phyloP scores from a whole-genome alignment of 257 asterid genomes.

The Eucommia ulmoides region DNA sequence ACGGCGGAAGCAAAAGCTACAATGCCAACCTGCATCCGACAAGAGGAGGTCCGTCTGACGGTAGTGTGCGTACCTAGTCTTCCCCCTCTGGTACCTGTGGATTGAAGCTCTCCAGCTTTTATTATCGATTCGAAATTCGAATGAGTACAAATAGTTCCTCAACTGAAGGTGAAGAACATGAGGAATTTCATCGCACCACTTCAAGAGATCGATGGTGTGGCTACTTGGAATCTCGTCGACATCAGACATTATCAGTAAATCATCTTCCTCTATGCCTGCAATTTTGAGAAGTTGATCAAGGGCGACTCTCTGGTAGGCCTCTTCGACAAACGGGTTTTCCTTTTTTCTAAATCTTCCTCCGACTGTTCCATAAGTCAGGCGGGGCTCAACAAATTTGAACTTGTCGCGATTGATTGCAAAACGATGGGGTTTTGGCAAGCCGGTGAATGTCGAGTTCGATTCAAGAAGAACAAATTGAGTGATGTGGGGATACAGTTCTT shows the following conservation, averaged over 20 bases:
- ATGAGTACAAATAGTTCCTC: slow-evolving; percentile 52
- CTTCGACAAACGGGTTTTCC: slow-evolving; percentile 58
- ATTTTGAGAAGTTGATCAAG: slow-evolving; percentile 41
- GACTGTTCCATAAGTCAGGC: slow-evolving; percentile 40
- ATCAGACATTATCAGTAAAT: slow-evolving; percentile 60
- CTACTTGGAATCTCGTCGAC: slow-evolving; percentile 67
- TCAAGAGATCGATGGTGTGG: slow-evolving; percentile 41
- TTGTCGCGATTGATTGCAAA: slow-evolving; percentile 30
- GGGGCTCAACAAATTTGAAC: slow-evolving; percentile 41
- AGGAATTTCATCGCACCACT: slow-evolving; percentile 63
- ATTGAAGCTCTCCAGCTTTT: slow-evolving; percentile 66
- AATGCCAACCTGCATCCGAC: slow-evolving; percentile 72
- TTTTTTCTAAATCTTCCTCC: slow-evolving; percentile 48
- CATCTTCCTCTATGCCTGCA: slow-evolving; percentile 61
- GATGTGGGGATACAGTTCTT: slow-evolving; percentile 47
- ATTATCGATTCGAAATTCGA: slow-evolving; percentile 33
- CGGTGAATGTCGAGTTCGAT: slow-evolving; percentile 62
- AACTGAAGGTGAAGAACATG: slow-evolving; percentile 49
- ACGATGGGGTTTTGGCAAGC: slow-evolving; percentile 37
- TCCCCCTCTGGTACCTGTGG: slow-evolving; percentile 36
- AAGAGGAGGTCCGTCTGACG: slow-evolving; percentile 43
- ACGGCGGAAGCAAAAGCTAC: slow-evolving; percentile 59
- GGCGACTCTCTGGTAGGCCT: slow-evolving; percentile 52
- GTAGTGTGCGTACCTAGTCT: slow-evolving; percentile 47
- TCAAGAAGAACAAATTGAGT: slow-evolving; percentile 55